Evolutionary conservation across 805 yeast species (phyloP).

Genomic region (Cyberlindnera maclurae): DNA sequence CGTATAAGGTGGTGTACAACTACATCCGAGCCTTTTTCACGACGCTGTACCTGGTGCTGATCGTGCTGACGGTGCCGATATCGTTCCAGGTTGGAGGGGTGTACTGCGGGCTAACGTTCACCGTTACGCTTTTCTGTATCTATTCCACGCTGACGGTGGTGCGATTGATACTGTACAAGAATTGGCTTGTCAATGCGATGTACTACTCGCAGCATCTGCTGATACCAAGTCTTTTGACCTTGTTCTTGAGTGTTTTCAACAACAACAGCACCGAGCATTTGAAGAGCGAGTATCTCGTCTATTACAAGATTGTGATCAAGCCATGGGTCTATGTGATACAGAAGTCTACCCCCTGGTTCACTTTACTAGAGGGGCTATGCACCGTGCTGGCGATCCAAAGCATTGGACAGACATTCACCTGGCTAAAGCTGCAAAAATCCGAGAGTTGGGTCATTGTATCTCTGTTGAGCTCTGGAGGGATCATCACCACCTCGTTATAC

Average conservation of each 20-base stretch:
- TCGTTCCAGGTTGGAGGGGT: slow-evolving; percentile 93
- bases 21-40: slow-evolving; percentile 33
- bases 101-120: slow-evolving; percentile 80
- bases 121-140: slow-evolving; percentile 61
- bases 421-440: slow-evolving; percentile 55
- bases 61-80: slow-evolving; percentile 79
- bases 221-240: slow-evolving; percentile 72
- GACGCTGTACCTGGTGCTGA: slow-evolving; percentile 55
- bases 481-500: slow-evolving; percentile 69
- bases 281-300: slow-evolving; percentile 17
- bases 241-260: slow-evolving; percentile 52
- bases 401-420: slow-evolving; percentile 71
- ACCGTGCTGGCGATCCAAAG: slow-evolving; percentile 88
- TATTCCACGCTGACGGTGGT: slow-evolving; percentile 71
- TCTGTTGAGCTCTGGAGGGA: slow-evolving; percentile 63
- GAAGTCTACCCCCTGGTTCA: slow-evolving; percentile 84
- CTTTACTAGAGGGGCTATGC: slow-evolving; percentile 89
- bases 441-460: slow-evolving; percentile 74
- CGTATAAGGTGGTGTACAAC: slow-evolving; percentile 1
- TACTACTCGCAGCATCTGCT: slow-evolving; percentile 79
- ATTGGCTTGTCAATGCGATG: slow-evolving; percentile 30
- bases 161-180: slow-evolving; percentile 40
- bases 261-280: slow-evolving; percentile 23
- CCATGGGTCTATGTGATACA: slow-evolving; percentile 69
- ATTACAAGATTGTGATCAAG: slow-evolving; percentile 34